A percentile compares a stretch with the other conserved stretches of the same genome.
These are phyloP conservation scores for Cladosporium sp. DNA, from an alignment of 2,329 filamentous ascomycete genomes.

Conservation along the genomic window DNA sequence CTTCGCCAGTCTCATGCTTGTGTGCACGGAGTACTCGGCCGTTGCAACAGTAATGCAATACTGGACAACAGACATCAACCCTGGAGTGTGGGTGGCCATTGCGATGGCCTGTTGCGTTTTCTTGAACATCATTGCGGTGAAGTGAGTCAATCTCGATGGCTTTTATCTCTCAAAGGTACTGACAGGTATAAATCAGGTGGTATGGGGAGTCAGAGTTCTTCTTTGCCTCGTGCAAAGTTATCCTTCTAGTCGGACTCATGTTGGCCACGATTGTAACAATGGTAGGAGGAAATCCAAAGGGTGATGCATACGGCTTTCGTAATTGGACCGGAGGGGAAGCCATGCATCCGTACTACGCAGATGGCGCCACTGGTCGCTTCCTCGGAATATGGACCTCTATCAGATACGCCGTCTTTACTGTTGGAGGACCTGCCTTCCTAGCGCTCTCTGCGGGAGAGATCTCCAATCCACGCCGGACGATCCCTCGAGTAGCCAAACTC, in stretches of 20 bases:
- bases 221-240: constrained; percentile 34
- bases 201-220: constrained; percentile 25
- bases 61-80: constrained; percentile 42
- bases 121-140: constrained; percentile 59
- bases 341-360: constrained; percentile 21
- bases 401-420: constrained; percentile 68
- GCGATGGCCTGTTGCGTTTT: constrained; percentile 62
- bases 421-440: constrained; percentile 35
- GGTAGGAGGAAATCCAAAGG: constrained; percentile 32
- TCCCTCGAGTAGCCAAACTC: constrained; percentile 30
- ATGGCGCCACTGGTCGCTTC: constrained; percentile 17
- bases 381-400: constrained; percentile 64
- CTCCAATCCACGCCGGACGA: constrained; percentile 29
- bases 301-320: constrained; percentile 22
- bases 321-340: constrained; percentile 42
- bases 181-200: not conserved
- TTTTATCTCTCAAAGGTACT: constrained; percentile 43
- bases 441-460: constrained; percentile 33
- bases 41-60: constrained; percentile 32
- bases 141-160: not conserved
- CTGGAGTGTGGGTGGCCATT: constrained; percentile 54
- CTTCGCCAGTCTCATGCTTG: constrained; percentile 20
- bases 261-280: constrained; percentile 35
- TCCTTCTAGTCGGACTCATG: constrained; percentile 35
- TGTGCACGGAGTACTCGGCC: constrained; percentile 21